These are phyloP conservation scores for Globisporangium echinulatum DNA, from an alignment of 352 stramenopile species.

Conservation along the genomic window DNA sequence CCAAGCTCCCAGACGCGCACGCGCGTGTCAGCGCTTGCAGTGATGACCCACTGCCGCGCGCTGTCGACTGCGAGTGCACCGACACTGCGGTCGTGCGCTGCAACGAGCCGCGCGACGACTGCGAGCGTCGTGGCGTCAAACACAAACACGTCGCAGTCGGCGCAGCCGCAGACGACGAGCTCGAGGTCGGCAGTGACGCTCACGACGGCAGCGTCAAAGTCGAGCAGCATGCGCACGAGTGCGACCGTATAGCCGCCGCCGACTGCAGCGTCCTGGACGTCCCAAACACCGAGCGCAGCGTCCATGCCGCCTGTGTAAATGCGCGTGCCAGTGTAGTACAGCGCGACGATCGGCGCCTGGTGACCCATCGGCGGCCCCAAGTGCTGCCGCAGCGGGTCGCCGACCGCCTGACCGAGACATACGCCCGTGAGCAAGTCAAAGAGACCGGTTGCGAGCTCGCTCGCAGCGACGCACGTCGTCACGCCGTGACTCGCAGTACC, in stretches of 20 bases:
- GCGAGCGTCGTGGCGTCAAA: conserved; percentile 39
- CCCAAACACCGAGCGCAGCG: conserved; percentile 56
- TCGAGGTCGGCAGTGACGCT: conserved; percentile 49
- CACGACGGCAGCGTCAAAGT: conserved; percentile 73
- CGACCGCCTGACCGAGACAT: conserved; percentile 57
- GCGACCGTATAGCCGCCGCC: conserved; percentile 44
- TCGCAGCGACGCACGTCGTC: conserved; percentile 46
- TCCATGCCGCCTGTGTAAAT: conserved; percentile 74
- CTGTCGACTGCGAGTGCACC: conserved; percentile 43
- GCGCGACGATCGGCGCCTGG: conserved; percentile 55
- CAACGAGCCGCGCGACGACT: conserved; percentile 44
- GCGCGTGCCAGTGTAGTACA: conserved; percentile 48
- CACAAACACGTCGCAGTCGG: conserved; percentile 69
- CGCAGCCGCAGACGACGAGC: conserved; percentile 51
- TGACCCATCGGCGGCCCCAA: conserved; percentile 57
- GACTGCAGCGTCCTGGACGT: conserved; percentile 44
- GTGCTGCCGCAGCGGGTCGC: conserved; percentile 54
- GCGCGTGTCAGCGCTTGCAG: conserved; percentile 47
- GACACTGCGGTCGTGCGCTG: conserved; percentile 42
- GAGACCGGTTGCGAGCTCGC: conserved; percentile 36
- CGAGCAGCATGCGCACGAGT: conserved; percentile 39
- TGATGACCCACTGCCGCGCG: conserved; percentile 34
- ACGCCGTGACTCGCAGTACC: conserved; percentile 63
- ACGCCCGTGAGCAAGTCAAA: conserved; percentile 65
- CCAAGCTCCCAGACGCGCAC: conserved; percentile 64